A percentile compares a stretch with the other conserved stretches of the same genome.
Conservation (phyloP, 352 stramenopile genomes). For the Pythium guiyangense region DNA sequence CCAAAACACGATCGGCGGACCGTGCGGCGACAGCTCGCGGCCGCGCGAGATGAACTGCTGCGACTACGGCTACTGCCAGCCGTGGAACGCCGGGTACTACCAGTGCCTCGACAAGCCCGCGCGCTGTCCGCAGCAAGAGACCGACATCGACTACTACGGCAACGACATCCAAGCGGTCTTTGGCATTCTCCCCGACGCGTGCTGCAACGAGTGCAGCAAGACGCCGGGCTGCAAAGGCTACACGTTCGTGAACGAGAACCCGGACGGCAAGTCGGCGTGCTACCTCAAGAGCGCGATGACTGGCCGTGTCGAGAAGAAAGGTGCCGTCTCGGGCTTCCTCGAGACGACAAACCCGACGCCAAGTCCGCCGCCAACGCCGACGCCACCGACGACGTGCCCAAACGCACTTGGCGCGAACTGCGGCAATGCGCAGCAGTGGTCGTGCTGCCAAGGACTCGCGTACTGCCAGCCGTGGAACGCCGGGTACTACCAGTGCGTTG, state of each 20-base stretch:
- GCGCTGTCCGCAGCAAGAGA: slow-evolving; percentile 37
- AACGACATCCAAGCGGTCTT: slow-evolving; percentile 36
- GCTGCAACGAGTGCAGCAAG: slow-evolving; percentile 30
- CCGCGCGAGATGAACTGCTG: slow-evolving; percentile 30
- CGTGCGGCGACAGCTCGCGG: slow-evolving; percentile 28
- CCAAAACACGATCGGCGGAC: slow-evolving; percentile 37
- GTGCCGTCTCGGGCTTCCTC: slow-evolving; percentile 29
- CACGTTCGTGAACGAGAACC: slow-evolving; percentile 56
- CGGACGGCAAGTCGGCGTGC: slow-evolving; percentile 38
- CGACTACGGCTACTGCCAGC: slow-evolving; percentile 51
- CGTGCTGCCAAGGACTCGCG: slow-evolving; percentile 30
- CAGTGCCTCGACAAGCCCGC: slow-evolving; percentile 33
- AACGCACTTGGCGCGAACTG: slow-evolving; percentile 24
- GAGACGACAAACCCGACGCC: not conserved
- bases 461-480: slow-evolving; percentile 69
- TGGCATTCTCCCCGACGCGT: slow-evolving; percentile 27
- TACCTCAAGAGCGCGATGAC: slow-evolving; percentile 40
- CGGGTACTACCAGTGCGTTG: slow-evolving; percentile 54
- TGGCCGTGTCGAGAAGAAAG: slow-evolving; percentile 25
- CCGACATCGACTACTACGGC: slow-evolving; percentile 44
- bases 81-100: slow-evolving; percentile 57
- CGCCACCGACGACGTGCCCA: slow-evolving; percentile 11
- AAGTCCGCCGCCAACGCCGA: not conserved
- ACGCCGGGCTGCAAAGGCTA: slow-evolving; percentile 43
- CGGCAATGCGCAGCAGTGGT: slow-evolving; percentile 19